Base-by-base conservation (phyloP, 208 protist species). In the Leptomonas seymouri region DNA sequence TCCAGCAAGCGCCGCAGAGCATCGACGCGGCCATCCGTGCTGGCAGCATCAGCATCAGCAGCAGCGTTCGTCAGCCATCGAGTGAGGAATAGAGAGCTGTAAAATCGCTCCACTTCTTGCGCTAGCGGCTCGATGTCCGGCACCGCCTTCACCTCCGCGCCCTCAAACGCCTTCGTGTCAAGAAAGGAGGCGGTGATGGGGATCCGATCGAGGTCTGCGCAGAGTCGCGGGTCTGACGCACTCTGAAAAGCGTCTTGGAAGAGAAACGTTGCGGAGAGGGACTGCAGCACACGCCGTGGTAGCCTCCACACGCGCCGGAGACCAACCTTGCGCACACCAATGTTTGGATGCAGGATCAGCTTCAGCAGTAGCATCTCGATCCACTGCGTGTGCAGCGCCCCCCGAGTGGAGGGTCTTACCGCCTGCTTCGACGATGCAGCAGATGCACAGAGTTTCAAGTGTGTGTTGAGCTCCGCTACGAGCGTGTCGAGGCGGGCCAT, bases 291-390 rank as follows among this genome's bases (percentile, higher is more conserved):
- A 16, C 74, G 28, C 27, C 50, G 25, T n/a, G 79, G 81, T 62
- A 93, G 57, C 7, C 53, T 67, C 87, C 86, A 94, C 48, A 94
- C 31, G 1, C 80, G 77, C 5, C 72, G 80, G 51, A 97, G 71
- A 5, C 71, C 88, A 25, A 90, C 63, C 56, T 91, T 90, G 27
- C 92, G 87, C 11, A 97, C 76, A 8, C 86, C 87, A 12, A 85
- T 50, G 70, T 97, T 97, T 31, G 89, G 87, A 67, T 97, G 92
- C 30, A 81, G 49, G 30, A 93, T 61, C 44, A 94, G 64, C 72
- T 97, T 97, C 28, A 93, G 75, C 30, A 92, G 75, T 27, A 97
- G 78, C 67, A 97, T 45, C 69, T 94, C 86, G 0, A 97, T 46
- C 87, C 89, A 97, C 28, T 67, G 27, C 15, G 85, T 71, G 57